Evolutionary conservation across 345 rosid genomes (phyloP).

Genomic region (Citrus mangshanensis): DNA sequence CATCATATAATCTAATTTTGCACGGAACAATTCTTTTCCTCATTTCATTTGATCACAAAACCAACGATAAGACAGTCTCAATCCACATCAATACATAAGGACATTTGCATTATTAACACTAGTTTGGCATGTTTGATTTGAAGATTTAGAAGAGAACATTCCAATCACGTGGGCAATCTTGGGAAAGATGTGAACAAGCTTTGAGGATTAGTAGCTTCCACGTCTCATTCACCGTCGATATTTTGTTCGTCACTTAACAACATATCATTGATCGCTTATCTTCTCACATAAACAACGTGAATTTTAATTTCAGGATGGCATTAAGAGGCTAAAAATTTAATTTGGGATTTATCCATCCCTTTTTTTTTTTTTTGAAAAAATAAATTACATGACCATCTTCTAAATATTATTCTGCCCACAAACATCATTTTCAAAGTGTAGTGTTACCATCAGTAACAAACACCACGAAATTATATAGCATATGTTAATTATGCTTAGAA

Average conservation of each 20-base stretch:
- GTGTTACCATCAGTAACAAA: neutral
- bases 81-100: too few relatives aligned
- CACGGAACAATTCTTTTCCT: neutral
- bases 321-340: too few relatives aligned
- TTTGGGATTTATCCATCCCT: too few relatives aligned
- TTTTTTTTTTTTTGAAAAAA: too few relatives aligned
- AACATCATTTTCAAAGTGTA: neutral
- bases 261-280: neutral
- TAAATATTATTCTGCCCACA: neutral
- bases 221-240: neutral
- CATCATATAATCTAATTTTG: neutral
- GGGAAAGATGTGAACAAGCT: neutral
- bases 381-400: neutral
- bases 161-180: neutral
- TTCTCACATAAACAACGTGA: too few relatives aligned
- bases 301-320: too few relatives aligned
- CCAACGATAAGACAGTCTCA: neutral
- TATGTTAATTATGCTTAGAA: neutral
- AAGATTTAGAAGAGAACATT: neutral
- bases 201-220: conserved; percentile 3
- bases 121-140: too few relatives aligned
- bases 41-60: neutral
- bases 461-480: neutral
- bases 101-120: too few relatives aligned
- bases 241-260: neutral